These are phyloP conservation scores for Microdochium nivale DNA, from an alignment of 2,329 filamentous ascomycete species.

Conservation along the genomic window DNA sequence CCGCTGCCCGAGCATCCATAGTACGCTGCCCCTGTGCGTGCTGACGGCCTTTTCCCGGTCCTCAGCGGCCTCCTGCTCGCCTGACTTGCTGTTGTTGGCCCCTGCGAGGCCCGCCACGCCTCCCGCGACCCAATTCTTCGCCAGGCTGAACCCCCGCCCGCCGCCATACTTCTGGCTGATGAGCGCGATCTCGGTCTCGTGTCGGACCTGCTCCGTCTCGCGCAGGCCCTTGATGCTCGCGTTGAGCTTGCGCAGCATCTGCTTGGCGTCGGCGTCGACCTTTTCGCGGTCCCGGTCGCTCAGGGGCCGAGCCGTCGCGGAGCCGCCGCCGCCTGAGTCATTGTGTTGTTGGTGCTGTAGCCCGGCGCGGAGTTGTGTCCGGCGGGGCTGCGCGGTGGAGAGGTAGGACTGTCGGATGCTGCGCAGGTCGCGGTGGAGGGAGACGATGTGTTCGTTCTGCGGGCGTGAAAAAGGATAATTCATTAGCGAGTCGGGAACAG, in stretches of 20 bases:
- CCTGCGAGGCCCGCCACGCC: conserved; percentile 56
- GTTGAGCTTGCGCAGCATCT: conserved; percentile 77
- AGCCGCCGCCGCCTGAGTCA: conserved; percentile 13
- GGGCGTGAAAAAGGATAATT: conserved; percentile 4
- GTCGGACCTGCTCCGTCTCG: conserved; percentile 73
- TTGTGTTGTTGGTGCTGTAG: conserved; percentile 19
- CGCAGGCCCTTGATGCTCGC: conserved; percentile 70
- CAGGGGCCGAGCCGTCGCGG: conserved; percentile 49
- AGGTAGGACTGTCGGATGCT: conserved; percentile 87
- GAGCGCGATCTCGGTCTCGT: conserved; percentile 63
- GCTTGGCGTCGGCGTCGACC: conserved; percentile 80
- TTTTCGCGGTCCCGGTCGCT: conserved; percentile 77
- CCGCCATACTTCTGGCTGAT: conserved; percentile 56
- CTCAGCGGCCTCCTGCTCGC: conserved; percentile 66
- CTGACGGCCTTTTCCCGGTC: conserved; percentile 57
- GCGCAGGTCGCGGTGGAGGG: conserved; percentile 70
- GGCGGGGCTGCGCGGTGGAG: conserved; percentile 62
- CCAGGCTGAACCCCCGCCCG: conserved; percentile 52
- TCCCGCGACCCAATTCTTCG: conserved; percentile 62
- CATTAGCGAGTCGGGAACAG: conserved; percentile 6
- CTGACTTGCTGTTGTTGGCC: conserved; percentile 35
- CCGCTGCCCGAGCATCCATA: conserved; percentile 71
- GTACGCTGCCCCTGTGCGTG: conserved; percentile 69
- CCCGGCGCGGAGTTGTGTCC: conserved; percentile 35
- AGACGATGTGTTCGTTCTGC: conserved; percentile 80